Evolutionary conservation across 495 filamentous ascomycete species (phyloP).

Genomic region (Cercophora newfieldiana): DNA sequence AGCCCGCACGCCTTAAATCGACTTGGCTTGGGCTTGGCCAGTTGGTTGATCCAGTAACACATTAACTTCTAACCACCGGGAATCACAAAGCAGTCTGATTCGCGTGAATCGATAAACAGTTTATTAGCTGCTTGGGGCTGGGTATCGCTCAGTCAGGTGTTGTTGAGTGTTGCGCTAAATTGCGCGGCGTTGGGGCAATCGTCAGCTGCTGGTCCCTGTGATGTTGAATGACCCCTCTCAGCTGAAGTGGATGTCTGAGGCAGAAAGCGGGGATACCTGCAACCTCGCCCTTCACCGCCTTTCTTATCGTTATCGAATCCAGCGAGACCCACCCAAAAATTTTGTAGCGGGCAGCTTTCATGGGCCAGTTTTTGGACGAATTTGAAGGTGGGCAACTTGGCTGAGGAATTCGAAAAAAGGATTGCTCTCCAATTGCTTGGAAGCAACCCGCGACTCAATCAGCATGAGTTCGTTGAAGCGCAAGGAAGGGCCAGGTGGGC

Average conservation of each 20-base stretch:
- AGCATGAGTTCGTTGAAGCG: constrained; percentile 50
- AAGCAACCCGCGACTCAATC: background rate
- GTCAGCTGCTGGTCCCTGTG: background rate
- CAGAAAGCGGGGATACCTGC: background rate
- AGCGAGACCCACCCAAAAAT: constrained; percentile 31
- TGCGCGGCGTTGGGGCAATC: background rate
- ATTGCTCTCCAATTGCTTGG: constrained; percentile 28
- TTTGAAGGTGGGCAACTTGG: constrained; percentile 21
- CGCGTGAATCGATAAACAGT: background rate
- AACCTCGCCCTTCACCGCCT: constrained; percentile 22
- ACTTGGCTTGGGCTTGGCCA: background rate
- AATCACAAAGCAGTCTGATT: too few relatives aligned
- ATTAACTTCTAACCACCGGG: background rate
- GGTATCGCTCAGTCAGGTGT: background rate
- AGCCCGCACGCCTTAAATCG: background rate
- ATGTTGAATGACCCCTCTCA: background rate
- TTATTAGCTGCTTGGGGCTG: background rate
- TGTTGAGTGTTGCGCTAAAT: background rate
- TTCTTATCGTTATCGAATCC: constrained; percentile 36
- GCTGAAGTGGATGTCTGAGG: background rate
- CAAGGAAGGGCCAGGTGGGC: constrained; percentile 47
- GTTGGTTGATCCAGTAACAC: background rate
- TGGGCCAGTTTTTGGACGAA: background rate
- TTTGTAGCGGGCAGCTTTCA: constrained; percentile 28
- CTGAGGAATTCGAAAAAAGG: constrained; percentile 13